phyloP scores from a whole-genome alignment of 805 yeast species.

The Saturnispora hagleri region DNA sequence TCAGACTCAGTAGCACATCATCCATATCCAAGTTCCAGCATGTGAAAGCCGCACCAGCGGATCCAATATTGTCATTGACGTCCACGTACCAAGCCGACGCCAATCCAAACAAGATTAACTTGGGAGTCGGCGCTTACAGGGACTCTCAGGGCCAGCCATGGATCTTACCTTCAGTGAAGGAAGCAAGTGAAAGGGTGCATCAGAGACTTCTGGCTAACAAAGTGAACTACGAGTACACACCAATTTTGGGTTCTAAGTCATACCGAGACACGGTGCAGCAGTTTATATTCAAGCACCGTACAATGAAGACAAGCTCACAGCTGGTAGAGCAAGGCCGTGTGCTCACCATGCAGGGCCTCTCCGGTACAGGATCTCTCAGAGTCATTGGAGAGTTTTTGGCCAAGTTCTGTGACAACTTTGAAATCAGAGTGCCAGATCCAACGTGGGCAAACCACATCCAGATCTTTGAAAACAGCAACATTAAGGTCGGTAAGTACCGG shows the following conservation, averaged over 20 bases:
- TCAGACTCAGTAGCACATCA: not conserved
- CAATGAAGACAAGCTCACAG: slow-evolving; percentile 38
- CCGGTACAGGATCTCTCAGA: slow-evolving; percentile 93
- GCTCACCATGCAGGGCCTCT: slow-evolving; percentile 78
- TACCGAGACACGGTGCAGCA: slow-evolving; percentile 60
- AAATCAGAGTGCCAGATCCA: slow-evolving; percentile 72
- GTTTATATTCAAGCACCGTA: slow-evolving; percentile 51
- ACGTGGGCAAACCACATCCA: slow-evolving; percentile 93
- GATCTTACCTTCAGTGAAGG: slow-evolving; percentile 67
- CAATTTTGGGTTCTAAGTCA: slow-evolving; percentile 68
- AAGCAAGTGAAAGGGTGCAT: slow-evolving; percentile 31
- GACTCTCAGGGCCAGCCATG: slow-evolving; percentile 83
- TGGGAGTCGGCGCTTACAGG: slow-evolving; percentile 92
- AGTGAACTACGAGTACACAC: slow-evolving; percentile 75
- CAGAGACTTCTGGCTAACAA: slow-evolving; percentile 27
- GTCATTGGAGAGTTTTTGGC: slow-evolving; percentile 71
- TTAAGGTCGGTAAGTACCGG: slow-evolving; percentile 51
- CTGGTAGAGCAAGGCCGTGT: slow-evolving; percentile 55
- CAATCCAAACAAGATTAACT: slow-evolving; percentile 44
- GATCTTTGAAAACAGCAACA: slow-evolving; percentile 67
- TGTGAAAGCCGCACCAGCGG: slow-evolving; percentile 57
- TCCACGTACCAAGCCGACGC: slow-evolving; percentile 64
- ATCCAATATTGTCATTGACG: slow-evolving; percentile 74
- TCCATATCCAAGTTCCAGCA: not conserved
- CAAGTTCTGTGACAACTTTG: slow-evolving; percentile 42